These are phyloP conservation scores for Geranomyces variabilis DNA, from an alignment of 192 early-diverging fungal species.

Conservation along the genomic window DNA sequence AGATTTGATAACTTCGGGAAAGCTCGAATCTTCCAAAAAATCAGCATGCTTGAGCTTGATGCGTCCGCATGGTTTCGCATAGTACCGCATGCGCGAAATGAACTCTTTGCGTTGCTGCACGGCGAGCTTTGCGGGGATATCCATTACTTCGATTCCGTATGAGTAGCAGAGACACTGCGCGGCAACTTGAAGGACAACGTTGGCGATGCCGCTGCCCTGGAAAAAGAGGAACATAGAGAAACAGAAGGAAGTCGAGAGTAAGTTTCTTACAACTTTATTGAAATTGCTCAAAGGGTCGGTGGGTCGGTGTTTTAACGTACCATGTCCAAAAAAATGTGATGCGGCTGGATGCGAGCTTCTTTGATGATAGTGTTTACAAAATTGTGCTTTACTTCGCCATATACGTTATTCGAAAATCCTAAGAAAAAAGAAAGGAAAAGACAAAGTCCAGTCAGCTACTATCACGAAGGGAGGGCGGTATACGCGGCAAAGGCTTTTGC, in stretches of 20 bases:
- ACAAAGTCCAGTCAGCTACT: too few relatives aligned
- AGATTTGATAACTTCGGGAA: slow-evolving; percentile 67
- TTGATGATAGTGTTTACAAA: slow-evolving; percentile 85
- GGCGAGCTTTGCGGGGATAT: slow-evolving; percentile 79
- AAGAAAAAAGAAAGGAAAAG: neutral
- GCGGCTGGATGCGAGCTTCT: slow-evolving; percentile 62
- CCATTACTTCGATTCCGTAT: slow-evolving; percentile 90
- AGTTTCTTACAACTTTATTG: too few relatives aligned
- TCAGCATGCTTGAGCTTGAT: slow-evolving; percentile 79
- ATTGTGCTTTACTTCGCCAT: slow-evolving; percentile 89
- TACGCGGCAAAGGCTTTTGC: too few relatives aligned
- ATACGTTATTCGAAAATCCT: slow-evolving; percentile 93
- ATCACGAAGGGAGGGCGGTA: too few relatives aligned
- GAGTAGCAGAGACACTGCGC: slow-evolving; percentile 81
- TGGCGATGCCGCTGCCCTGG: slow-evolving; percentile 84
- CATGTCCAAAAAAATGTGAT: slow-evolving; percentile 88
- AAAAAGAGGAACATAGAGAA: neutral
- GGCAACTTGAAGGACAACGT: slow-evolving; percentile 95
- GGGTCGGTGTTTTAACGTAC: slow-evolving; percentile 32
- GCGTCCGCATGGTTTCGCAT: slow-evolving; percentile 47
- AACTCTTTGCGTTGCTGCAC: slow-evolving; percentile 82
- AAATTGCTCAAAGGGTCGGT: too few relatives aligned
- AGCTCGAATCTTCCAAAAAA: slow-evolving; percentile 76
- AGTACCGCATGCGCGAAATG: slow-evolving; percentile 71
- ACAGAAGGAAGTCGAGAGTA: neutral